Conservation (phyloP, 176 grass and related monocot genomes). For the Triticum urartu region DNA sequence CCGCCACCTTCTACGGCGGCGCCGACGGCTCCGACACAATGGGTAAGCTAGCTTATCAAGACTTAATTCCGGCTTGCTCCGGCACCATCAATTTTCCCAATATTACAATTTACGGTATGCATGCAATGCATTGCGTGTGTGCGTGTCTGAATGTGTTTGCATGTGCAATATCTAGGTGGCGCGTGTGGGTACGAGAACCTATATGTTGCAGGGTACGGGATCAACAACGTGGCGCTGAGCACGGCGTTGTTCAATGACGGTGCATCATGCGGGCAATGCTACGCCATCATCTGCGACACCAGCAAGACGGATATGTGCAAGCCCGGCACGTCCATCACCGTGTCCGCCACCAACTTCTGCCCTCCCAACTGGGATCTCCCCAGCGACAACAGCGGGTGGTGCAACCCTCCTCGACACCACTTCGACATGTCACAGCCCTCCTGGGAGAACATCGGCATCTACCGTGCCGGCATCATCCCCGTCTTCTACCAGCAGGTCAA, state of each 20-base stretch:
- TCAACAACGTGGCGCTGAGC: slow-evolving; percentile 46
- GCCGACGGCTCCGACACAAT: slow-evolving; percentile 48
- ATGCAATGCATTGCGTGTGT: too few relatives aligned
- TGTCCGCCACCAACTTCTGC: not conserved
- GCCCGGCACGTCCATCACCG: not conserved
- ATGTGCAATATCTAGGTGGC: slow-evolving; percentile 29
- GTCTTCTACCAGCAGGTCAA: slow-evolving; percentile 41
- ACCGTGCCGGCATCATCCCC: slow-evolving; percentile 37
- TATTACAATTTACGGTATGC: too few relatives aligned
- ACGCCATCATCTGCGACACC: slow-evolving; percentile 34
- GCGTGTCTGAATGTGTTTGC: not conserved
- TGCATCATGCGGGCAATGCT: slow-evolving; percentile 56
- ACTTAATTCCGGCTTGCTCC: not conserved
- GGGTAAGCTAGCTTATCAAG: slow-evolving; percentile 21
- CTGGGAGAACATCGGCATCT: slow-evolving; percentile 35
- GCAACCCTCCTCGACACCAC: not conserved
- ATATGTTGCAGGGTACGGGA: slow-evolving; percentile 47
- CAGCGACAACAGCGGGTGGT: not conserved
- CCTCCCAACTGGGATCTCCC: not conserved
- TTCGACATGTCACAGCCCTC: slow-evolving; percentile 24
- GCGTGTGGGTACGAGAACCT: slow-evolving; percentile 61
- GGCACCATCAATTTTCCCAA: not conserved
- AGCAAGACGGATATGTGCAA: not conserved
- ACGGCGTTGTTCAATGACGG: slow-evolving; percentile 41
- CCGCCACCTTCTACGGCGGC: slow-evolving; percentile 55